Evolutionary conservation across 2,329 filamentous ascomycete genomes (phyloP), one percentile per base, ranked within the genome.

Genomic region (Colletotrichum sp.): DNA sequence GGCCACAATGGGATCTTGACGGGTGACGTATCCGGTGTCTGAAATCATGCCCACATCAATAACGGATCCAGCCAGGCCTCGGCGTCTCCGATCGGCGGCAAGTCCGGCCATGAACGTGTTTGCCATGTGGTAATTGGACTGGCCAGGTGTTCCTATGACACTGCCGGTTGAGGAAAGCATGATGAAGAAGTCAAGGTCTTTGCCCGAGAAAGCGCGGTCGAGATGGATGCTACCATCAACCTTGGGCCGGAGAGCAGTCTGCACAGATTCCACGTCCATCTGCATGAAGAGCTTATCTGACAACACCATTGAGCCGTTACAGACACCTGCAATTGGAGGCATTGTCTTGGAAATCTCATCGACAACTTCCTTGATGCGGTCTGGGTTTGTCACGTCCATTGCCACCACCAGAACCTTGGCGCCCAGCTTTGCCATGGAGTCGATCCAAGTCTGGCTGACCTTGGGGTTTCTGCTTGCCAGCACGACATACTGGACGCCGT

Each of bases 61-160:
- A 1, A 81, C 80, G 2, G 84, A 85, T 0, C 77, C 87, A 6
- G 83, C 81, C 1, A 87, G 72, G 0, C 87, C 87, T 3, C 84
- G 81, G 2, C 75, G 77, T 0, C 84, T 73, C 5, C 88, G 79
- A 10, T 86, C 80, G 0, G 75, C 59, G 1, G 83, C 85, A 0
- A 90, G 78, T 2, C 77, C 77, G 4, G 76, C 77, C 82, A 90
- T 85, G 80, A 83, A 90, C 3, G 75, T 74, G 76, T 89, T 89
- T 1, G 85, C 87, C 1, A 86, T 85, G 2, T 81, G 78, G 75
- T 91, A 91, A 75, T 85, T 87, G 6, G 82, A 77, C 77, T 91
- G 84, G 7, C 71, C 67, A 0, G 85, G 63, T 0, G 81, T 79
- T 15, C 70, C 75, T 8, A 74, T 75, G n/a, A 84, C 69, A 3